Evolutionary conservation across 2,329 filamentous ascomycete genomes (phyloP), one percentile per base, ranked within the genome.

Genomic region (Apiospora kogelbergensis): DNA sequence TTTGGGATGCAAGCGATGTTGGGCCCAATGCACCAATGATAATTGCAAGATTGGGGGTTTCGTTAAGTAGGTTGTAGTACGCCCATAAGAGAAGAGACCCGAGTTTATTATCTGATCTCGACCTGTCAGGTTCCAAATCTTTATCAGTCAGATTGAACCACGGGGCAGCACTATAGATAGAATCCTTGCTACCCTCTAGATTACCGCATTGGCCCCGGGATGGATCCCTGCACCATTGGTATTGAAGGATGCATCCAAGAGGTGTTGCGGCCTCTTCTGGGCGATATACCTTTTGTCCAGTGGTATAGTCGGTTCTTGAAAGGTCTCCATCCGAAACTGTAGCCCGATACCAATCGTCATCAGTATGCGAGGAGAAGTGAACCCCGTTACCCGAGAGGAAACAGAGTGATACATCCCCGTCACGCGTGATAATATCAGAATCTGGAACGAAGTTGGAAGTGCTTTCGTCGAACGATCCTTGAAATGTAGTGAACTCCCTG

Each of bases 271-370:
- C 66, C 30, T 63, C 53, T 26, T 63, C 24, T 2, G 65, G 65
- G 5, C 24, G 65, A 9, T 48, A 64, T 20, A 20, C n/a, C 7
- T 15, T 15, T 22, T 5, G 40, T 17, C 15, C 15, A 6, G 44
- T 65, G 63, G 20, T 22, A 33, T n/a, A 24, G 20, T 30, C 30
- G 2, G 24, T 22, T 17, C 40, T 30, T 6, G 17, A 17, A 10
- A 48, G 26, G 17, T 24, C 9, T 20, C 24, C 42, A 26, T 2
- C 22, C 1, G n/a, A 6, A 3, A 37, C n/a, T 9, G 63, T 72
- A 3, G 68, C 70, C 13, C 48, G 64, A n/a, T 75, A 75, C 73
- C 72, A 75, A 1, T 68, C 66, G n/a, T 72, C 73, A 3, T 70
- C 63, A n/a, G 65, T 66, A 9, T 24, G 24, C 5, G 72, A 24